Percentiles rank a stretch among this genome's conserved stretches.
These are phyloP conservation scores for Chaetomium cochliodes DNA, from an alignment of 495 filamentous ascomycete species.

Conservation along the genomic window DNA sequence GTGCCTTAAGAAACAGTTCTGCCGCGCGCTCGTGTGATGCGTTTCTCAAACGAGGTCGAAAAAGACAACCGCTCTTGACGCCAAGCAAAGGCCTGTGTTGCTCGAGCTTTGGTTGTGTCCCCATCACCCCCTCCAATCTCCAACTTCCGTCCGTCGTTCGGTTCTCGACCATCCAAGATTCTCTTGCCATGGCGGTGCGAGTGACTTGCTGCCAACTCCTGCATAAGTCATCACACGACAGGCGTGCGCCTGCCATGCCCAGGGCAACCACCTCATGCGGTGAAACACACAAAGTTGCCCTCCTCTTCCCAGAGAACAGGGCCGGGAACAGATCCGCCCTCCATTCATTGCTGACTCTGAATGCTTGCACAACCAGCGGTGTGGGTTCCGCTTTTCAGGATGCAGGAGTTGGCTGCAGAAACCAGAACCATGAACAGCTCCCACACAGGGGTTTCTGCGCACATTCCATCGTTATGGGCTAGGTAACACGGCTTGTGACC, in stretches of 20 bases:
- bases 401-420: constrained; percentile 10
- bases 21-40: constrained; percentile 12
- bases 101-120: not conserved
- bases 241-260: not conserved
- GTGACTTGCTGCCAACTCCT: not conserved
- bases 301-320: not conserved
- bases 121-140: too few species aligned
- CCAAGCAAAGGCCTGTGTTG: constrained; percentile 24
- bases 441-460: not conserved
- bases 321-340: too few species aligned
- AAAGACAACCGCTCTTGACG: not conserved
- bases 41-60: not conserved
- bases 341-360: too few species aligned
- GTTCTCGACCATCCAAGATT: not conserved
- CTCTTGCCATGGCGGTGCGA: not conserved
- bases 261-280: not conserved
- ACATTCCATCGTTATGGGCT: not conserved
- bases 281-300: not conserved
- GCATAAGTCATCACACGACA: constrained; percentile 6
- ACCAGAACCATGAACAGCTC: not conserved
- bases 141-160: not conserved
- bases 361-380: constrained; percentile 13
- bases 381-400: constrained; percentile 14
- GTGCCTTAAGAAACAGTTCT: constrained; percentile 11
- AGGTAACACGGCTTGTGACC: constrained; percentile 1